phyloP scores from a whole-genome alignment of 164 flowering plant genomes.

The Piper betle region DNA sequence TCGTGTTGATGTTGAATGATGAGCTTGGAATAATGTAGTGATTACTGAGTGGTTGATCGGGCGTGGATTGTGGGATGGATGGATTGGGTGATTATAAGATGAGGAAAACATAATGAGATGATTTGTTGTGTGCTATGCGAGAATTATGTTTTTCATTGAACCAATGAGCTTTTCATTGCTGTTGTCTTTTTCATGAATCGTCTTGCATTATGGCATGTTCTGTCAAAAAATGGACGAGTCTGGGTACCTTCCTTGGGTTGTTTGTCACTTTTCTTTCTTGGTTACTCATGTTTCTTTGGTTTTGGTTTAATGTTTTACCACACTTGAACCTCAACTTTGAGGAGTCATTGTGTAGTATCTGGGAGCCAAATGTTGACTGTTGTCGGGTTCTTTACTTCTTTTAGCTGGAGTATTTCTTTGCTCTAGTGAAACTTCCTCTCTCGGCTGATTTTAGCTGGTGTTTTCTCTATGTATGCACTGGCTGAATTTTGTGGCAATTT shows the following conservation, averaged over 20 bases:
- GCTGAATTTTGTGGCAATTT: constrained; percentile 90
- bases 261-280: not conserved
- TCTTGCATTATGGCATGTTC: not conserved
- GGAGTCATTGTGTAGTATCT: too few species aligned
- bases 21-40: too few species aligned
- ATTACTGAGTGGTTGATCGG: too few species aligned
- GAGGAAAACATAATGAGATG: constrained; percentile 20
- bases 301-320: not conserved
- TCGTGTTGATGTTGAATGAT: too few species aligned
- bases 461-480: constrained; percentile 32
- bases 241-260: not conserved
- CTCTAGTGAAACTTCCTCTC: not conserved
- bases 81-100: too few species aligned
- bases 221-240: not conserved
- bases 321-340: not conserved
- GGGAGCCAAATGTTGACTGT: too few species aligned
- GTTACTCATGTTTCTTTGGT: not conserved
- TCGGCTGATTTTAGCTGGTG: not conserved
- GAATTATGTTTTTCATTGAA: not conserved
- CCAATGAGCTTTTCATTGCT: not conserved
- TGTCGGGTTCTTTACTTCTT: not conserved
- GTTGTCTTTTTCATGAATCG: not conserved
- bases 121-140: too few species aligned
- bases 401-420: not conserved
- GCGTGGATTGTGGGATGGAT: too few species aligned